A percentile compares a stretch with the other conserved stretches of the same genome.
These are phyloP conservation scores for Scheffersomyces amazonensis DNA, from an alignment of 805 yeast genomes.

Conservation along the genomic window DNA sequence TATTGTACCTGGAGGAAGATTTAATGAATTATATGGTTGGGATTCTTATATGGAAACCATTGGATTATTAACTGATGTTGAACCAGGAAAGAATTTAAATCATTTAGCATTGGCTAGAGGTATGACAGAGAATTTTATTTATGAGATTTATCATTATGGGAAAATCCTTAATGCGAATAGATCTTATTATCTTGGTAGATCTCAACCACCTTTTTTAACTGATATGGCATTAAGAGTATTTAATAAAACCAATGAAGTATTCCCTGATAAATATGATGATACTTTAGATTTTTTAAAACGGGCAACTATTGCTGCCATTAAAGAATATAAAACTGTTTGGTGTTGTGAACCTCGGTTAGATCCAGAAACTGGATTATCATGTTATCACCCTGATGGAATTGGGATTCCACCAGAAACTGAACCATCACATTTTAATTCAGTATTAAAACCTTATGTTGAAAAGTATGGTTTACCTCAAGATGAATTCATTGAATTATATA, in stretches of 20 bases:
- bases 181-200: slow-evolving; percentile 83
- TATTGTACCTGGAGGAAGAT: slow-evolving; percentile 96
- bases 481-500: slow-evolving; percentile 64
- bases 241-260: slow-evolving; percentile 49
- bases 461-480: slow-evolving; percentile 59
- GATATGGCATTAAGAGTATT: slow-evolving; percentile 81
- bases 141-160: slow-evolving; percentile 86
- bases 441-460: slow-evolving; percentile 64
- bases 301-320: slow-evolving; percentile 75
- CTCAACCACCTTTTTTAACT: slow-evolving; percentile 96
- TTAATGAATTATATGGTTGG: slow-evolving; percentile 97
- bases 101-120: slow-evolving; percentile 74
- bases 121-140: slow-evolving; percentile 89
- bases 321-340: slow-evolving; percentile 86
- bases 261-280: slow-evolving; percentile 30
- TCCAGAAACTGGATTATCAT: slow-evolving; percentile 69
- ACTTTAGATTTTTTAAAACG: slow-evolving; percentile 62
- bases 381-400: slow-evolving; percentile 84
- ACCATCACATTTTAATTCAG: slow-evolving; percentile 75
- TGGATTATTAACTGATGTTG: slow-evolving; percentile 67
- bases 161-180: slow-evolving; percentile 93
- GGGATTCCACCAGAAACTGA: slow-evolving; percentile 99
- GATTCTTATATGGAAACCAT: slow-evolving; percentile 91
- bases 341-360: slow-evolving; percentile 70
- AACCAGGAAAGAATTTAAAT: slow-evolving; percentile 25